Percentiles rank a stretch among this genome's conserved stretches.
Conservation (phyloP, 768 basidiomycete genomes). For the Pluteus cervinus region DNA sequence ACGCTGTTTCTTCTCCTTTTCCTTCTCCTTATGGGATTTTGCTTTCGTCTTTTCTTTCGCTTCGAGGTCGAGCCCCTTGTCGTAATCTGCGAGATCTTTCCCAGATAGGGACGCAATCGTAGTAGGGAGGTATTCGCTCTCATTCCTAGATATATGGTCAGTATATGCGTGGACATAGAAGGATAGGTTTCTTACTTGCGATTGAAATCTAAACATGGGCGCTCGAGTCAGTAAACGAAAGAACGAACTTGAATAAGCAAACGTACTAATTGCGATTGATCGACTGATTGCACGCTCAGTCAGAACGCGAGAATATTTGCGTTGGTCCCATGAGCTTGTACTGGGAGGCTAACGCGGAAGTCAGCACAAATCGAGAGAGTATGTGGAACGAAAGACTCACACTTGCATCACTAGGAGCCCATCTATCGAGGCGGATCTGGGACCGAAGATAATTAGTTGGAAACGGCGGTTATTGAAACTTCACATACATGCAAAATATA, state of each 20-base stretch:
- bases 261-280: slow-evolving; percentile 38
- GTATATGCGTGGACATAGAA: slow-evolving; percentile 11
- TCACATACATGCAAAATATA: slow-evolving; percentile 42
- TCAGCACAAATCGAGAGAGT: background rate
- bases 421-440: slow-evolving; percentile 28
- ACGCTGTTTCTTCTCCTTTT: no score
- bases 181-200: background rate
- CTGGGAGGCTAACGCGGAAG: slow-evolving; percentile 12
- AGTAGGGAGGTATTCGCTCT: slow-evolving; percentile 27
- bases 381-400: background rate
- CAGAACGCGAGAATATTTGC: slow-evolving; percentile 34
- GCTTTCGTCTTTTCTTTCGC: no score
- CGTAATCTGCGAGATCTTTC: slow-evolving; percentile 27
- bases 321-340: slow-evolving; percentile 27
- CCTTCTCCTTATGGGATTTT: no score
- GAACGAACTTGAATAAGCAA: slow-evolving; percentile 2
- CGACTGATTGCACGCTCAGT: slow-evolving; percentile 40
- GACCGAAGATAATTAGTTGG: background rate
- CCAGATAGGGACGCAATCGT: slow-evolving; percentile 28
- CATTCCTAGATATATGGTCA: slow-evolving; percentile 11
- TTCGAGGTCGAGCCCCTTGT: no score
- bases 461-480: slow-evolving; percentile 5
- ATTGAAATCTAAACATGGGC: slow-evolving; percentile 5
- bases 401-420: slow-evolving; percentile 17
- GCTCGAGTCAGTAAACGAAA: slow-evolving; percentile 30